Evolutionary conservation across 2,329 filamentous ascomycete species (phyloP), one percentile per base, ranked within the genome.

Genomic region (Aureobasidium sp.): DNA sequence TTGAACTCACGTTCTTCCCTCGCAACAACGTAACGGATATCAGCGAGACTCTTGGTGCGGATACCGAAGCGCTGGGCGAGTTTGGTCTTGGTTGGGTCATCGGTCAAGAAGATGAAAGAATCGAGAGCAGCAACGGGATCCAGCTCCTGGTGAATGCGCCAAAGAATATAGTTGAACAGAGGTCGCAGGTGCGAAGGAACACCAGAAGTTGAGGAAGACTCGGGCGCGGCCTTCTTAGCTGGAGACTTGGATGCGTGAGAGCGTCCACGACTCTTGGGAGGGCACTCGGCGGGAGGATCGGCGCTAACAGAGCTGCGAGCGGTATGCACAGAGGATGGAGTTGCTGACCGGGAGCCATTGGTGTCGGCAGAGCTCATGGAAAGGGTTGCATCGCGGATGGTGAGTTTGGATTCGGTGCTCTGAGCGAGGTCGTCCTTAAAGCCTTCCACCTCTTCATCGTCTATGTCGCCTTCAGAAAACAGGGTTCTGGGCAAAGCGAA

Each of bases 41-140:
- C 77, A 67, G 79, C 77, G 8, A 81, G 70, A 57, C 77, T 75
- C 71, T 79, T 81, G 37, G 72, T 74, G 40, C 77, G 75, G 50
- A 81, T 77, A 64, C 79, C 78, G 60, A 81, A 81, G 27, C 78
- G 76, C 60, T 77, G 76, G 17, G 78, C 78, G 61, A 77, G 75
- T 14, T 70, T 68, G 53, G 77, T 75, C 67, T 80, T 80, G 29
- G 67, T 66, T 1, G 74, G 69, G 63, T 81, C 78, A 64, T 81
- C 80, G 59, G 78, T 80, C 47, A 81, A 72, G 64, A 81, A 77
- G 63, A 81, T 80, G 70, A 78, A 81, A 8, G 77, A 77, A 64
- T 78, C 78, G 5, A 80, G 72, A 9, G 78, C 76, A 40, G 76
- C 75, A 37, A 76, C 73, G 1, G 77, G 76, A 62, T 80, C 77